Base-by-base conservation (phyloP, 1,284 basidiomycete species). In the Melampsora americana region DNA sequence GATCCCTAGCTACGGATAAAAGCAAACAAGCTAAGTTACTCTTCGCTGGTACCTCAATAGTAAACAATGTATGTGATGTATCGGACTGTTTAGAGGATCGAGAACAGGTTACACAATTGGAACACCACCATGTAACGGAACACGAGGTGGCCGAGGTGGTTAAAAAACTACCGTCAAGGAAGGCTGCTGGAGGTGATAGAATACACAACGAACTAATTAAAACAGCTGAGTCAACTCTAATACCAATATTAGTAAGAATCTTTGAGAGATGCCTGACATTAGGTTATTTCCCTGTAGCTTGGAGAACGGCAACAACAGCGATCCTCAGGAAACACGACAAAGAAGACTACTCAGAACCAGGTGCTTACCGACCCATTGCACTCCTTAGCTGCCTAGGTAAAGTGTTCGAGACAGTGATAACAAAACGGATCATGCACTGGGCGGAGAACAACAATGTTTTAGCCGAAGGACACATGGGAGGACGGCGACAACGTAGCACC, bases 251-350 rank as follows among this genome's bases (percentile, higher is more conserved):
- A n/a, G n/a, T n/a, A n/a, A n/a, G n/a, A n/a, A n/a, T n/a, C n/a
- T 30, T 65, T 14, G 42, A 65, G 14, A 65, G 32, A 11, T 65
- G 62, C 32, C 30, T 65, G 30, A 6, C 30, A 35, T 28, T 30
- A 11, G 30, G 26, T 11, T 65, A 30, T 35, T 28, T 65, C 62
- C 62, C 62, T 11, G 14, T 11, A 14, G 18, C 12, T 35, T 65
- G 62, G 62, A 65, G 42, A 35, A 35, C 30, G 9, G 62, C 62
- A 11, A 65, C 62, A 6, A 65, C 62, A 65, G 62, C 30, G 7
- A 65, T 65, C 11, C 30, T 65, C 30, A 14, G 23, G 20, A 65
- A 65, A 35, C 16, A 20, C 20, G 42, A 65, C 30, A 65, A 65
- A 30, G 12, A 6, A 11, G 62, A 65, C 62, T 65, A 65, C 30